Percentiles rank a stretch among this genome's conserved stretches.
Evolutionary conservation across 495 filamentous ascomycete species (phyloP).

Genomic region (Tirmania nivea): DNA sequence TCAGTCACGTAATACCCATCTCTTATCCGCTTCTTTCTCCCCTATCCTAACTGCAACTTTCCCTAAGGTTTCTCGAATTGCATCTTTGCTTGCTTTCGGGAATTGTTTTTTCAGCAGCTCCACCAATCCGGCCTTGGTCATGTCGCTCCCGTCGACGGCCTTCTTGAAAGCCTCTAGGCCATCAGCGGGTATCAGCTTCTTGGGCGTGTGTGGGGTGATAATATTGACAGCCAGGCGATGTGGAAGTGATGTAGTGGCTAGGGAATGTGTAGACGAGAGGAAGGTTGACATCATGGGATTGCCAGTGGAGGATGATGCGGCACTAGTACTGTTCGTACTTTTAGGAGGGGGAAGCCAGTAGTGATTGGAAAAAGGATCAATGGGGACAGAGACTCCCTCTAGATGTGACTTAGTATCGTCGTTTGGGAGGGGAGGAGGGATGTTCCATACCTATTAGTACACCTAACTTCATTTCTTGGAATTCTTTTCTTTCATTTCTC

Average conservation of each 20-base stretch:
- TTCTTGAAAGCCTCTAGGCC: constrained; percentile 50
- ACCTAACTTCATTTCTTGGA: constrained; percentile 43
- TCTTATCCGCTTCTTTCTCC: constrained; percentile 19
- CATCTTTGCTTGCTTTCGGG: constrained; percentile 44
- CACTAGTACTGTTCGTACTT: constrained; percentile 18
- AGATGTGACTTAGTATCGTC: neutral
- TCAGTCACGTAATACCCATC: neutral
- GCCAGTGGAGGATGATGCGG: constrained; percentile 22
- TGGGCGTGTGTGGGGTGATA: constrained; percentile 11
- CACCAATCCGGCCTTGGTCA: constrained; percentile 53
- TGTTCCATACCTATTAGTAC: constrained; percentile 40
- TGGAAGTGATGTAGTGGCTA: constrained; percentile 9
- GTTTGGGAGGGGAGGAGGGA: neutral
- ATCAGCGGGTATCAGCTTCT: constrained; percentile 35
- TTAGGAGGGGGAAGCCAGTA: constrained; percentile 45
- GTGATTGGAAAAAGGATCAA: constrained; percentile 62
- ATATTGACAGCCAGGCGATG: constrained; percentile 1
- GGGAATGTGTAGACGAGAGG: neutral
- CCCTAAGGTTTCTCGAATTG: constrained; percentile 50
- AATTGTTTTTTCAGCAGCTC: constrained; percentile 62
- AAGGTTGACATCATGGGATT: constrained; percentile 2
- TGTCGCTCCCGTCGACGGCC: constrained; percentile 43
- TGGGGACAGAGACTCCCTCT: constrained; percentile 25
- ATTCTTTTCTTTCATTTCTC: constrained; percentile 22
- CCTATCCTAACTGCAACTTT: constrained; percentile 46